Percentiles rank a stretch among this genome's conserved stretches.
Evolutionary conservation across 2,329 filamentous ascomycete genomes (phyloP).

Genomic region (Cordyceps cicadae): DNA sequence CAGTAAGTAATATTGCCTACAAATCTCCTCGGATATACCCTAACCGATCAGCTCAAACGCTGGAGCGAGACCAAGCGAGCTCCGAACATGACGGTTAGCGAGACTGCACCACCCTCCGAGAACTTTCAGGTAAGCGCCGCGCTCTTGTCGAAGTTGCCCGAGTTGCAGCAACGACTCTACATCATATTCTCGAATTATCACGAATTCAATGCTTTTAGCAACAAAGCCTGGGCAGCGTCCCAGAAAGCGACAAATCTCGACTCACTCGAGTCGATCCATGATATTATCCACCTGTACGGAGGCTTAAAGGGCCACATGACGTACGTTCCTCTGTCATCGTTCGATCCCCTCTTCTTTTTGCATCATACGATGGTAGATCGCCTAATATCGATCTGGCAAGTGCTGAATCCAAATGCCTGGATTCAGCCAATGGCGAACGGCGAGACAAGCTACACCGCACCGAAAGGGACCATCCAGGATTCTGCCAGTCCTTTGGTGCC

Average conservation of each 20-base stretch:
- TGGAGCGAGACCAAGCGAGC: conserved; percentile 55
- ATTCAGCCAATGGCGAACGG: conserved; percentile 47
- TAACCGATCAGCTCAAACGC: conserved; percentile 39
- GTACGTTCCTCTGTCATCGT: conserved; percentile 63
- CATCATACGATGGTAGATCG: conserved; percentile 73
- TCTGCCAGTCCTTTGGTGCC: conserved; percentile 54
- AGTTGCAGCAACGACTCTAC: conserved; percentile 55
- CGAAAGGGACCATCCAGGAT: conserved; percentile 45
- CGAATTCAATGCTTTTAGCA: conserved; percentile 62
- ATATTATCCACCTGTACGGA: conserved; percentile 51
- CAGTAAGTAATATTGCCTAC: conserved; percentile 37
- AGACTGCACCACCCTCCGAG: conserved; percentile 38
- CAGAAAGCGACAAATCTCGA: conserved; percentile 45
- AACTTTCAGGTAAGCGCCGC: conserved; percentile 47
- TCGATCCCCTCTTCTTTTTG: conserved; percentile 72
- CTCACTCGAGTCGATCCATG: conserved; percentile 58
- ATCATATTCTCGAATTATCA: conserved; percentile 60
- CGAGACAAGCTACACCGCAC: conserved; percentile 54
- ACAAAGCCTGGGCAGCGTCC: conserved; percentile 52
- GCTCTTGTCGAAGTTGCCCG: conserved; percentile 36
- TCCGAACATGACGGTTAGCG: conserved; percentile 30
- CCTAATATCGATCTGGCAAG: conserved; percentile 69
- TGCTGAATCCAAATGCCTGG: conserved; percentile 60
- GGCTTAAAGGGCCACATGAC: conserved; percentile 60
- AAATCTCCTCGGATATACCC: background rate